Evolutionary conservation across 2,329 filamentous ascomycete species (phyloP).

Genomic region (Aspergillus amoenus): DNA sequence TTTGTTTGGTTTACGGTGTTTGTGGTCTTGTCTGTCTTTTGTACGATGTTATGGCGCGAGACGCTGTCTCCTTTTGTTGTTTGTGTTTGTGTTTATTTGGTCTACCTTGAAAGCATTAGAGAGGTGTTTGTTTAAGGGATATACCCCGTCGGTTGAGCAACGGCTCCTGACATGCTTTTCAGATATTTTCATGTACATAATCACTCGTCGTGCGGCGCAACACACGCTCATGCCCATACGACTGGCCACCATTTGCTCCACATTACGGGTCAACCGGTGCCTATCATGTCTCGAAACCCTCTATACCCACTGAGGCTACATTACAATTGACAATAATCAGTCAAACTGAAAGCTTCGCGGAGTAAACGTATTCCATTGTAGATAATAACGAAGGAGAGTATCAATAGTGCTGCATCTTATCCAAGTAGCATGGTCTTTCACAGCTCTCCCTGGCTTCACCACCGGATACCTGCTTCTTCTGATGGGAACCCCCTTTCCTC

Average conservation of each 20-base stretch:
- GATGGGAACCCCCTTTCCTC: neutral
- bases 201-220: neutral
- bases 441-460: neutral
- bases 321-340: neutral
- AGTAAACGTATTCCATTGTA: slow-evolving; percentile 3
- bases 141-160: slow-evolving; percentile 24
- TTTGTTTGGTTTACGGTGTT: neutral
- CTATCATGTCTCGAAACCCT: neutral
- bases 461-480: neutral
- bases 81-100: neutral
- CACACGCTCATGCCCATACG: neutral
- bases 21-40: neutral
- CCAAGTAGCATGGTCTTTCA: slow-evolving; percentile 11
- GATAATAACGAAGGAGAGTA: slow-evolving; percentile 8
- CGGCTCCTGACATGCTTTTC: slow-evolving; percentile 19
- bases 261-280: neutral
- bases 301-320: neutral
- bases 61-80: neutral
- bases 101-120: neutral
- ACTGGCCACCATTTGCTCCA: neutral
- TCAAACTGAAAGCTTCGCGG: neutral
- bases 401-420: slow-evolving; percentile 8
- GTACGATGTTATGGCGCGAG: neutral
- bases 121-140: slow-evolving; percentile 12
- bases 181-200: neutral